A percentile compares a stretch with the other conserved stretches of the same genome.
Evolutionary conservation across 441 rosid species (phyloP).

Genomic region (Jatropha podagrica): DNA sequence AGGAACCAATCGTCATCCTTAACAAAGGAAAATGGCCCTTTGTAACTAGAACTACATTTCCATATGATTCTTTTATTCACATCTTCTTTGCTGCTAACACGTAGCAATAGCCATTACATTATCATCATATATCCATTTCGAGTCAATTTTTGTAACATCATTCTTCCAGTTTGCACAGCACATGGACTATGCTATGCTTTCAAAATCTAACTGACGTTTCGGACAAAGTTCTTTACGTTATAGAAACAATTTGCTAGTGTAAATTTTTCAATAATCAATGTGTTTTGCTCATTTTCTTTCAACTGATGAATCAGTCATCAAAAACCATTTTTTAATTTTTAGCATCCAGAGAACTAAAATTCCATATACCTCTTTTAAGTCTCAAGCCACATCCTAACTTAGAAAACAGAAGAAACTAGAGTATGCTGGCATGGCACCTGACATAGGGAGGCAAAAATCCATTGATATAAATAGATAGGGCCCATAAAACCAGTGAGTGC

Average conservation of each 20-base stretch:
- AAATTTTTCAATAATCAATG: too few relatives aligned
- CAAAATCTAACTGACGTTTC: not conserved
- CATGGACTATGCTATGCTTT: not conserved
- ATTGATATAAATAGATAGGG: not conserved
- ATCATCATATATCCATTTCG: conserved; percentile 14
- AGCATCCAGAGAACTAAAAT: too few relatives aligned
- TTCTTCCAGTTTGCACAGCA: not conserved
- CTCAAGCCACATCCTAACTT: too few relatives aligned
- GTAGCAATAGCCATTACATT: conserved; percentile 11
- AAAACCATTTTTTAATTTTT: too few relatives aligned
- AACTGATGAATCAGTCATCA: too few relatives aligned
- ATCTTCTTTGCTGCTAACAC: conserved; percentile 13
- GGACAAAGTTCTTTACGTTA: not conserved
- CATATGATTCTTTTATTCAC: not conserved
- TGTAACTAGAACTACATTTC: not conserved
- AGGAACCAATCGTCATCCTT: conserved; percentile 26
- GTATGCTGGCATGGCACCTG: too few relatives aligned
- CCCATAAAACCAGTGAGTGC: not conserved
- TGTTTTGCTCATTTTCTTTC: too few relatives aligned
- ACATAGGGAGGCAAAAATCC: too few relatives aligned
- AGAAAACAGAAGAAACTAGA: too few relatives aligned
- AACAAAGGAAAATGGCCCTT: conserved; percentile 35
- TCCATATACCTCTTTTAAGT: too few relatives aligned
- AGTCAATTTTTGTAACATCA: conserved; percentile 4
- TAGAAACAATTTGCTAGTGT: not conserved